Evolutionary conservation across 202 grass and related monocot genomes (phyloP).

Genomic region (Panicum hallii): DNA sequence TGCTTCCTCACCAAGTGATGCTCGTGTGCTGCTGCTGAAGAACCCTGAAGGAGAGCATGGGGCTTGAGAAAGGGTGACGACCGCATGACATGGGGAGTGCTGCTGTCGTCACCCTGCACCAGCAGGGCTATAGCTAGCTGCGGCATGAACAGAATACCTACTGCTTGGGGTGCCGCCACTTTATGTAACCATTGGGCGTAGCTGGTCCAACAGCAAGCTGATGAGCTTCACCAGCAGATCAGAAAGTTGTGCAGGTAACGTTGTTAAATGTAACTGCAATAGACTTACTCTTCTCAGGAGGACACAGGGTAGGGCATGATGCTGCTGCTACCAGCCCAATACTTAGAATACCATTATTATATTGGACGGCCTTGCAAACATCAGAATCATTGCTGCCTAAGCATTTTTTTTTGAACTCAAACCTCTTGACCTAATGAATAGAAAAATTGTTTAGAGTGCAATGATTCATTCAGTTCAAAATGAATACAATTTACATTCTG

Average conservation of each 20-base stretch:
- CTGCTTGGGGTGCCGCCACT: not conserved
- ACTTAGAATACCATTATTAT: not conserved
- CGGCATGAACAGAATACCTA: not conserved
- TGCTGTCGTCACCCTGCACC: conserved; percentile 24
- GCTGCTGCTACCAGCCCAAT: not conserved
- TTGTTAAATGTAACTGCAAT: not conserved
- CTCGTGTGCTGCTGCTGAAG: not conserved
- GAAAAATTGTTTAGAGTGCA: not conserved
- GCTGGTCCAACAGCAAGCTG: conserved; percentile 2
- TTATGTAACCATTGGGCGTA: conserved; percentile 2
- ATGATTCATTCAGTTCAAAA: conserved; percentile 23
- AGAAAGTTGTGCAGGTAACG: not conserved
- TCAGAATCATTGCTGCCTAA: not conserved
- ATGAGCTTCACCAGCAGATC: conserved; percentile 6
- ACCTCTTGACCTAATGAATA: not conserved
- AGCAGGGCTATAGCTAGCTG: not conserved
- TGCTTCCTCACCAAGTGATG: conserved; percentile 71
- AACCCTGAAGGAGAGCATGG: conserved; percentile 17
- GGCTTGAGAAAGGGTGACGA: conserved; percentile 52
- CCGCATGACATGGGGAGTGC: conserved; percentile 58
- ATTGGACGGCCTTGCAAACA: not conserved
- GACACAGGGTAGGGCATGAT: not conserved
- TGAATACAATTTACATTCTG: not conserved
- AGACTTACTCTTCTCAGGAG: not conserved
- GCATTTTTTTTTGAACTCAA: not conserved